These are phyloP conservation scores for Tolypocladium guangdongense DNA, from an alignment of 2,329 filamentous ascomycete genomes.

Conservation along the genomic window DNA sequence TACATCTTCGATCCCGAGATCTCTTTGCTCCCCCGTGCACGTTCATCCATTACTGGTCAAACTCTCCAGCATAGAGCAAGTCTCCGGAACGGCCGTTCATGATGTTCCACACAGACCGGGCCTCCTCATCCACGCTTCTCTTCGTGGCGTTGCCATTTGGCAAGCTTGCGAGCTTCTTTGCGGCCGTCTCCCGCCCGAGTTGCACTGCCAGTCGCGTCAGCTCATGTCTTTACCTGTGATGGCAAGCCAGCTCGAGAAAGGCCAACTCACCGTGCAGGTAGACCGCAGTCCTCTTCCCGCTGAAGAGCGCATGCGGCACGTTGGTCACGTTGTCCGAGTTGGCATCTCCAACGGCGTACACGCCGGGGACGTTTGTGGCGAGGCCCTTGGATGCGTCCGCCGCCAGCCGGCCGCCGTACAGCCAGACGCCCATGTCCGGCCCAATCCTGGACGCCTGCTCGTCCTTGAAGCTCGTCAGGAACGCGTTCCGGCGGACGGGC, in stretches of 20 bases:
- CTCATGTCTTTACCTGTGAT: conserved; percentile 1
- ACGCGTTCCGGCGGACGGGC: conserved; percentile 35
- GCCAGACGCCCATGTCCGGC: conserved; percentile 31
- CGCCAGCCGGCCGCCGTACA: conserved; percentile 32
- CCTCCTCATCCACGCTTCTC: conserved; percentile 21
- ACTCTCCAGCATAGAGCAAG: conserved; percentile 35
- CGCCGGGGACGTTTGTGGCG: conserved; percentile 38
- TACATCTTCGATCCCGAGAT: too few species aligned
- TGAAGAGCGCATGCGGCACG: conserved; percentile 49
- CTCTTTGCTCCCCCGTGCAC: too few species aligned
- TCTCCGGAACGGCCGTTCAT: conserved; percentile 32
- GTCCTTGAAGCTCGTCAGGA: conserved; percentile 37
- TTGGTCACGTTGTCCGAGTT: conserved; percentile 51
- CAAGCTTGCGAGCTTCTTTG: conserved; percentile 19
- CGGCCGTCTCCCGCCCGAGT: conserved; percentile 28
- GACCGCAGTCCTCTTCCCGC: conserved; percentile 46
- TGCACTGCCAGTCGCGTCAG: conserved; percentile 18
- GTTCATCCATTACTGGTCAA: conserved; percentile 12
- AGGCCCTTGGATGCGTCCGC: conserved; percentile 30
- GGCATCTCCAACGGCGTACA: conserved; percentile 48
- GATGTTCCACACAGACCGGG: conserved; percentile 31
- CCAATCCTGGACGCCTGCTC: conserved; percentile 38
- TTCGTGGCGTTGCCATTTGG: conserved; percentile 11
- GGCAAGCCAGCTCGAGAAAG: background rate
- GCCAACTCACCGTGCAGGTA: conserved; percentile 41